Evolutionary conservation across 192 early-diverging fungal genomes (phyloP), one percentile per base, ranked within the genome.

Genomic region (Mortierella antarctica): DNA sequence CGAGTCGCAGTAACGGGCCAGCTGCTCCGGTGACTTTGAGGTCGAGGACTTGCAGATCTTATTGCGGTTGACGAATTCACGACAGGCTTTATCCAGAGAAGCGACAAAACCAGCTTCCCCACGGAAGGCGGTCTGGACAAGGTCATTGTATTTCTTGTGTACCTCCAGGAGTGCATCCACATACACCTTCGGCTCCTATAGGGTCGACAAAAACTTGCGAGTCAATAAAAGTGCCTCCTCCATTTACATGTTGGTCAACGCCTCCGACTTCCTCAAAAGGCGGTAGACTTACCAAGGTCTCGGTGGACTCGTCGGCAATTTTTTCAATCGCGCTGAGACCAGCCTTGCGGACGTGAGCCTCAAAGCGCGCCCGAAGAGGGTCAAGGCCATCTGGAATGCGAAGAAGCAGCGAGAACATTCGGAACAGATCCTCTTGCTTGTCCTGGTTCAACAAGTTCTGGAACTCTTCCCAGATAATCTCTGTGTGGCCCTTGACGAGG

Each of bases 31-130:
- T 18, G 94, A 93, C 78, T 94, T 93, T 60, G 67, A 92, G 58
- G 81, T 87, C 79, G 84, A 80, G 4, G 86, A 62, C 61, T 88
- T 89, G 83, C 96, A 96, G 23, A 97, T 89, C 39, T 85, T 87
- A 85, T 97, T 98, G 17, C 91, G 86, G 84, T 99, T 99, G 41
- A 99, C 91, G 80, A 97, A 97, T 73, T 95, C 93, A 60, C 93
- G 88, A 86, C 95, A 98, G 5, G 96, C 98, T 66, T 94, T 95
- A 86, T 98, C 97, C 56, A 98, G 83, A 21, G 95, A 93, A 47
- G 93, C 94, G 31, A 93, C 95, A 80, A 98, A 96, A 0, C 94
- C 94, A 2, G 94, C 84, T 58, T 99, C 96, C 18, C 87, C 90
- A 52, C 86, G 85, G 79, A 99, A 98, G 7, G 96, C 90, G 4